Evolutionary conservation across 257 asterid species (phyloP), one percentile per base, ranked within the genome.

Genomic region (Petrea volubilis): DNA sequence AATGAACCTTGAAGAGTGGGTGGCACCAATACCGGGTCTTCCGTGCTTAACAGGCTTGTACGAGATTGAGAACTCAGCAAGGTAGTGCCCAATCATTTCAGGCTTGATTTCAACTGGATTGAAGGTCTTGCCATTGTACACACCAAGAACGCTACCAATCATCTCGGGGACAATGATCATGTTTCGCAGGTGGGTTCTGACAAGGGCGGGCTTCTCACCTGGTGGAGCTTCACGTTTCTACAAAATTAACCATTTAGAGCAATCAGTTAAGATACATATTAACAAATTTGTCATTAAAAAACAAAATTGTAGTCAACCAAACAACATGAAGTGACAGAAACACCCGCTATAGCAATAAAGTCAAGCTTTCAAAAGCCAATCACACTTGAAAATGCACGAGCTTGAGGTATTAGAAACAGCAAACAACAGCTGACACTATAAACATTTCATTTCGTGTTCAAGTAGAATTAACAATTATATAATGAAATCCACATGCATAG

Each of bases 21-120:
- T 92, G 7, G 97, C 97, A 75, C 96, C 97, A 71, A 92, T 89
- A 83, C 97, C 96, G 0, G 97, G 97, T 67, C 97, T 81, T 65
- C 97, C 97, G 11, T 91, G 97, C 86, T 87, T 89, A 17, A 89
- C 96, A 0, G 97, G 96, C 72, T 89, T 89, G 90, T 91, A 91
- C 13, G 93, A 82, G 64, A 89, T 89, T 0, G 96, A 91, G 75
- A 87, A 89, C 85, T 91, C 97, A 2, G 96, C 96, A 6, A 89
- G 85, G 46, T 89, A 91, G 78, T 86, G 94, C 0, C 96, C 84
- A 34, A 91, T 88, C 97, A 91, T 91, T 50, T 90, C 97, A 0
- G 97, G 94, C 85, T 91, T 91, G 78, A 91, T 83, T 66, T 91
- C 97, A 65, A 91, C 88, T 1, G 93, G 89, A 21, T 91, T 91